Evolutionary conservation across 805 yeast species (phyloP), one percentile per base, ranked within the genome.

Genomic region (Schwanniomyces pseudopolymorphus): DNA sequence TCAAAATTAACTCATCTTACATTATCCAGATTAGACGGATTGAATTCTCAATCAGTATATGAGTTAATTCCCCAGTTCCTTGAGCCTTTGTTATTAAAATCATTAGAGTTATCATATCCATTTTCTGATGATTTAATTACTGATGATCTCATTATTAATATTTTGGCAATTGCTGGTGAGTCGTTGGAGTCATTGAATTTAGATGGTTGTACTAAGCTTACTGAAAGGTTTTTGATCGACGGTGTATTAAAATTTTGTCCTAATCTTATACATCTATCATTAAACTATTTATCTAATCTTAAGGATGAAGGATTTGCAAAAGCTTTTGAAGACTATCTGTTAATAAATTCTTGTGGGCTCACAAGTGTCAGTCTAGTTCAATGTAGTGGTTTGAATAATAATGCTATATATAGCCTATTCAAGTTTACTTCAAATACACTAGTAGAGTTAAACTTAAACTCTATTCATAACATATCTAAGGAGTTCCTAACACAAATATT

Each of bases 151-250:
- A 41, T 92, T 6, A 74, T 83, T 21, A 81, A 80, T 43, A 63
- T 88, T 0, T 57, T 90, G 22, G 76, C 84, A 0, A 71, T 74
- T 6, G 74, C 81, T 26, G 96, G 96, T 5, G 77, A 78, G 10
- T 72, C 82, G 2, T 66, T 94, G 39, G 71, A 70, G 36, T 60
- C 76, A 1, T 69, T 94, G 25, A 72, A 72, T 16, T 68, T 94
- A 13, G 88, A 85, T 57, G 95, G 95, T 0, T 89, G 96, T 55
- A 61, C 81, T 0, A 82, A 72, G 1, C 65, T 94, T 17, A 84
- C 96, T 0, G 96, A 90, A 58, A 71, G 68, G 1, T 75, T 84
- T 46, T 51, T 79, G 19, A 58, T 69, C 2, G 80, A 80, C 31
- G 94, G 91, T 0, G 55, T 84, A 5, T 71, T 75, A 39, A 79